phyloP scores from a whole-genome alignment of 2,329 filamentous ascomycete genomes.

The Colletotrichum neosansevieriae region DNA sequence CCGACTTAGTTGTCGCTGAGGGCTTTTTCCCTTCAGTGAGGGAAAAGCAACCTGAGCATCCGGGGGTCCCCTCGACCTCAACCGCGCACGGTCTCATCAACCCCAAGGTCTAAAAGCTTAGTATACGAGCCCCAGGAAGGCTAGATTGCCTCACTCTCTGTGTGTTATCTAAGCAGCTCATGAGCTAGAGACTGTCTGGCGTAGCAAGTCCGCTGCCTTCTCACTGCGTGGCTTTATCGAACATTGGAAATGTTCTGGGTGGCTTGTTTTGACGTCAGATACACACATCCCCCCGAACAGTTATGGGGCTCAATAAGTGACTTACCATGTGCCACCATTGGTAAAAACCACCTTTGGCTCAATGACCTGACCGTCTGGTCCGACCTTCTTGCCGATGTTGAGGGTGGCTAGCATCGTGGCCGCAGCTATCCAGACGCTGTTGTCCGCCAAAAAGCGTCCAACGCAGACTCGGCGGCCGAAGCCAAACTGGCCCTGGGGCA shows the following conservation, averaged over 20 bases:
- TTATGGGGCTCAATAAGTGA: constrained; percentile 1
- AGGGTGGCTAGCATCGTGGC: constrained; percentile 50
- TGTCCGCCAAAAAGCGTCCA: constrained; percentile 50
- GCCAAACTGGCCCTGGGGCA: constrained; percentile 55
- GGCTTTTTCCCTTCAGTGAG: constrained; percentile 9
- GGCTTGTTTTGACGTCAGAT: constrained; percentile 42
- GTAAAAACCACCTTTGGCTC: constrained; percentile 38
- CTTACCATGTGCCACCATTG: constrained; percentile 39
- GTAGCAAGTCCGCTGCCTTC: constrained; percentile 25
- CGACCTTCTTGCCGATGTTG: constrained; percentile 47
- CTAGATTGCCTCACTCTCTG: constrained; percentile 27
- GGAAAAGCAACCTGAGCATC: constrained; percentile 1
- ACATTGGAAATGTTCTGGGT: constrained; percentile 50
- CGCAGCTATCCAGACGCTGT: constrained; percentile 52
- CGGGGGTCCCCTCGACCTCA: constrained; percentile 8
- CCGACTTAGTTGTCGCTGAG: constrained; percentile 26
- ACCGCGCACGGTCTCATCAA: constrained; percentile 33
- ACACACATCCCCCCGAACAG: background rate
- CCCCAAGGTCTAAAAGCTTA: constrained; percentile 31
- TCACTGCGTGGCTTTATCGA: constrained; percentile 35
- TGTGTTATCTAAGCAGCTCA: constrained; percentile 14
- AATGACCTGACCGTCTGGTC: constrained; percentile 48
- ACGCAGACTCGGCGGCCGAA: constrained; percentile 51
- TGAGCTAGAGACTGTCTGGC: constrained; percentile 14
- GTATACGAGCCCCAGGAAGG: constrained; percentile 5